phyloP scores from a whole-genome alignment of 345 rosid species.

The Punica granatum region DNA sequence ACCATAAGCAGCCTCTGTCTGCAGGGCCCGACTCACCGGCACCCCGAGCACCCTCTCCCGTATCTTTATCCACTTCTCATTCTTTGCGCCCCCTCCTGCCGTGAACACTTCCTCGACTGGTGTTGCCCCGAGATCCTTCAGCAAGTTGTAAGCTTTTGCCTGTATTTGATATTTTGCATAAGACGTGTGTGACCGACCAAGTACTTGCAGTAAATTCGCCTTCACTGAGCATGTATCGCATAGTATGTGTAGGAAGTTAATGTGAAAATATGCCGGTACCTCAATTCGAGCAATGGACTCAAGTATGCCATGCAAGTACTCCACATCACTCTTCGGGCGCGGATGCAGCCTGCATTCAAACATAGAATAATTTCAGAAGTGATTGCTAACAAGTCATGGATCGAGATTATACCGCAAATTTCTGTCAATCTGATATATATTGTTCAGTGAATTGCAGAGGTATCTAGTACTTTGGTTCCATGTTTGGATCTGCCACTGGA shows the following conservation, averaged over 20 bases:
- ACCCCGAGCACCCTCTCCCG: slow-evolving; percentile 63
- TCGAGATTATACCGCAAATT: not conserved
- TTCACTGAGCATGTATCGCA: not conserved
- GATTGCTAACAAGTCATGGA: not conserved
- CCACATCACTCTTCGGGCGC: slow-evolving; percentile 66
- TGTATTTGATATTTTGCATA: slow-evolving; percentile 10
- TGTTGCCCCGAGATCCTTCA: slow-evolving; percentile 79
- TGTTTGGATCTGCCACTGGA: slow-evolving; percentile 76
- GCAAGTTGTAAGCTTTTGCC: slow-evolving; percentile 62
- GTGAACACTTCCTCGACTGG: slow-evolving; percentile 72
- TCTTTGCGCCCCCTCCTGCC: slow-evolving; percentile 84
- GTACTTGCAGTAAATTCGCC: not conserved
- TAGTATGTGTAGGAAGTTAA: not conserved
- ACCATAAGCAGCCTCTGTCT: slow-evolving; percentile 90
- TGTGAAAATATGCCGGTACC: slow-evolving; percentile 24
- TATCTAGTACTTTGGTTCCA: slow-evolving; percentile 55
- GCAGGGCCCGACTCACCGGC: slow-evolving; percentile 57
- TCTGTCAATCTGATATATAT: not conserved
- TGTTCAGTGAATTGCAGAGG: not conserved
- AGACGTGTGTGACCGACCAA: not conserved
- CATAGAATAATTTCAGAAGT: not conserved
- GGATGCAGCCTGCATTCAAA: slow-evolving; percentile 59
- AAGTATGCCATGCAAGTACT: slow-evolving; percentile 81
- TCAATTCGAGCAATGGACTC: slow-evolving; percentile 90
- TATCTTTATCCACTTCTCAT: slow-evolving; percentile 72